Evolutionary conservation across 2,329 filamentous ascomycete species (phyloP).

Genomic region (Epichloe sp.): DNA sequence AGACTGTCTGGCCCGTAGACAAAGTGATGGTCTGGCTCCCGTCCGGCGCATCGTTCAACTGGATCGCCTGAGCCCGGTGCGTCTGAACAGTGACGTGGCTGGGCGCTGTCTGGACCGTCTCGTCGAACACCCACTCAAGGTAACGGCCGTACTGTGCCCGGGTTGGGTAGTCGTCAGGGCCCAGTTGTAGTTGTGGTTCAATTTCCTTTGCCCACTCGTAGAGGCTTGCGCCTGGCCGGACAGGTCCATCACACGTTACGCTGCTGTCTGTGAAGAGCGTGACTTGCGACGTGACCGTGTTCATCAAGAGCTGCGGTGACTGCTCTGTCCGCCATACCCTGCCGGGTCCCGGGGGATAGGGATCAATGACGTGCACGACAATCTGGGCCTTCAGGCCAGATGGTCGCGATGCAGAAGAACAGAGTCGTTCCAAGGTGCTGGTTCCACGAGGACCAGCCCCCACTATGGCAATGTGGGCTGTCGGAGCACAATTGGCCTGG

Average conservation of each 20-base stretch:
- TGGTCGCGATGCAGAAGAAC: conserved; percentile 1
- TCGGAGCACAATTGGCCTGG: neutral
- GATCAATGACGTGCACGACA: conserved; percentile 3
- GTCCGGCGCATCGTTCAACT: neutral
- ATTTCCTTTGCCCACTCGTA: conserved; percentile 3
- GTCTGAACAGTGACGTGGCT: neutral
- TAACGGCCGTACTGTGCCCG: conserved; percentile 4
- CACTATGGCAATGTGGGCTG: conserved; percentile 4
- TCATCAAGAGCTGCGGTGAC: conserved; percentile 5
- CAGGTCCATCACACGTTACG: conserved; percentile 3
- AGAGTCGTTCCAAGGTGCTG: conserved; percentile 4
- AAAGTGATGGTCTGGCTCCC: conserved; percentile 1
- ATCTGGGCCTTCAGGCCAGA: neutral
- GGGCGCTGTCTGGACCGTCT: conserved; percentile 2
- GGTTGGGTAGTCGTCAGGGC: conserved; percentile 4
- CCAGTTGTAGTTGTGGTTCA: neutral
- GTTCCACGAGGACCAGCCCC: conserved; percentile 5
- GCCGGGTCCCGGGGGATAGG: conserved; percentile 1
- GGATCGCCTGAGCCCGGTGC: neutral
- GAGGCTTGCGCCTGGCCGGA: conserved; percentile 3
- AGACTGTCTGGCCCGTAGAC: neutral
- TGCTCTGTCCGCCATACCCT: conserved; percentile 5
- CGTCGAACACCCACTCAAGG: conserved; percentile 3
- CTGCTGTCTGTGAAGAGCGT: conserved; percentile 5
- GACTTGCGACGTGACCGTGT: conserved; percentile 5